phyloP scores from a whole-genome alignment of 2,329 filamentous ascomycete species.

The Septoria linicola region DNA sequence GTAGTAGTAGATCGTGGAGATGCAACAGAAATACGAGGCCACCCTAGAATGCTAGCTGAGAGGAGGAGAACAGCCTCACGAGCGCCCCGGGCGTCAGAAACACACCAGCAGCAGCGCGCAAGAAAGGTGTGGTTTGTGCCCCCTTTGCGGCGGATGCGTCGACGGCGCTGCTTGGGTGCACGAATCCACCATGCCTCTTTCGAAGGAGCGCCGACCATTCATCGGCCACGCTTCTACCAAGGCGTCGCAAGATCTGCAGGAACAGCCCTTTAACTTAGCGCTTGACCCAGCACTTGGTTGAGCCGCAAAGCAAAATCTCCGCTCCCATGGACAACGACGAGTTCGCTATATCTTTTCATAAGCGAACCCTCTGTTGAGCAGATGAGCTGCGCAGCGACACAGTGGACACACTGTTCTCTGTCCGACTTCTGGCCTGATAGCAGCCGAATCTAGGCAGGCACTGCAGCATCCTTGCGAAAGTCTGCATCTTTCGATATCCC shows the following conservation, averaged over 20 bases:
- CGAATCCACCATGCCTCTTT: constrained; percentile 15
- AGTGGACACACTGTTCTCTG: no score
- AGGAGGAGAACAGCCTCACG: background rate
- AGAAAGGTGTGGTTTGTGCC: constrained; percentile 15
- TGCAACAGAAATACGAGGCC: constrained; percentile 9
- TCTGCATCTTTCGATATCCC: constrained; percentile 6
- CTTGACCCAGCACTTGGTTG: constrained; percentile 5
- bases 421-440: background rate
- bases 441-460: no score
- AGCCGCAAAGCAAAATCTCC: constrained; percentile 17
- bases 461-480: constrained; percentile 6
- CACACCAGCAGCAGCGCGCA: no score
- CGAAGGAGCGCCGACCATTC: constrained; percentile 8
- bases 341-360: no score
- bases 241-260: constrained; percentile 19
- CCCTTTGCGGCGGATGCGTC: constrained; percentile 18
- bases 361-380: no score
- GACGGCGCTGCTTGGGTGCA: constrained; percentile 6
- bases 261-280: constrained; percentile 19
- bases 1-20: constrained; percentile 3
- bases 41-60: constrained; percentile 8
- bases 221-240: constrained; percentile 4
- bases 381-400: no score
- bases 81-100: no score
- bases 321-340: background rate